Evolutionary conservation across 257 asterid species (phyloP), one percentile per base, ranked within the genome.

Genomic region (Jacaranda copaia): DNA sequence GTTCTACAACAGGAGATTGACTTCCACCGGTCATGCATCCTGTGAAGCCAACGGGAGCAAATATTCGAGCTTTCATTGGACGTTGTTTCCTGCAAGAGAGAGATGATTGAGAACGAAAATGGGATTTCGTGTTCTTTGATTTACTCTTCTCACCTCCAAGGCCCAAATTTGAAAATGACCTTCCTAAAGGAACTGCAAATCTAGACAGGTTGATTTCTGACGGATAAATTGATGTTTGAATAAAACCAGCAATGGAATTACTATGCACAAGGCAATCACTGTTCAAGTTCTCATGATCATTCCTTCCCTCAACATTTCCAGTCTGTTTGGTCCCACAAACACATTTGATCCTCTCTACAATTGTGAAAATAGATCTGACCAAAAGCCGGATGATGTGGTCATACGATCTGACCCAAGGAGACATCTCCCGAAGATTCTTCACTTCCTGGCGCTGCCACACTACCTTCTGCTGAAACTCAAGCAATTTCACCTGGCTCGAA

Each of bases 381-480:
- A 93, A 84, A 77, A 95, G 92, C 66, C 95, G 80, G 40, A 88
- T 92, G 65, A 77, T 78, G 42, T 88, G 86, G 70, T 95, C 98
- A 79, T 89, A 86, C 0, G 96, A 85, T 83, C 88, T 81, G 62
- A 73, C 84, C 96, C 98, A 95, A 71, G 95, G 99, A 61, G 99
- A 91, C 87, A 86, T 89, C 59, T 93, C 96, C n/a, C 84, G 77
- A 35, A 95, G 90, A 85, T 89, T 89, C 87, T 91, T 95, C 81
- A 93, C 98, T 82, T 95, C 96, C 80, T 84, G 92, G 8, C 89
- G 90, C 74, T 95, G 97, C 96, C 94, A 86, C 78, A 79, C 60
- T 32, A 95, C 93, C 81, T 91, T 95, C 87, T 90, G 96, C 91
- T 88, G 96, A 81, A 86, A 90, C 82, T 89, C 98, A 1, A 89